Evolutionary conservation across 371 early-diverging fungal genomes (phyloP), one percentile per base, ranked within the genome.

Genomic region (Mucor mucedo): DNA sequence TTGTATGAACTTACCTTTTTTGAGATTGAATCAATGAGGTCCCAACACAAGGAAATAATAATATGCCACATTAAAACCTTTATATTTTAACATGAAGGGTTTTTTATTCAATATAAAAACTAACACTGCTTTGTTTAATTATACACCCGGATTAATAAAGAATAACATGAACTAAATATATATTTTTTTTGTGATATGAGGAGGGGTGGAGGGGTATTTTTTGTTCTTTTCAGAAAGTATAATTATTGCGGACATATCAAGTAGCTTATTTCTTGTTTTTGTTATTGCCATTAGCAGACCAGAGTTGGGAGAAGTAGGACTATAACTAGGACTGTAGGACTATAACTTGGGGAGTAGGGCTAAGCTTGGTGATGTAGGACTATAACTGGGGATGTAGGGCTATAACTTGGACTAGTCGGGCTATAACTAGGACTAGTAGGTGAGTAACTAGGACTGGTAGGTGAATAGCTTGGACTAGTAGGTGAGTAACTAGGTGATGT

Each of bases 301-400:
- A 77, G 95, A 97, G 55, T 79, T 77, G 6, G 96, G 96, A 39
- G 85, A 85, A 2, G 95, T 94, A 2, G 97, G 95, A 5, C 85
- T 80, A 70, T 93, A 93, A 11, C 77, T 71, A 21, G 89, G 88
- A 2, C 75, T 76, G 87, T 82, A 8, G 91, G 89, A 8, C 80
- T 83, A 40, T 76, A 76, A 48, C 69, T 67, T 10, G 92, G 93
- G 47, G 80, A 79, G 92, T 89, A 6, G 84, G 84, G 9, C 70
- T 71, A 56, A 86, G 29, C 77, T 58, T 32, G 86, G 87, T 38
- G 68, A 67, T 0, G 84, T 82, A 1, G 87, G 83, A 1, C 73
- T 66, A 52, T 86, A 85, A 7, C 64, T 63, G 84, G 88, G 39
- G 73, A 66, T 3, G 91, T 90, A 0, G 94, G 93, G 6, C 87